Evolutionary conservation across 768 basidiomycete species (phyloP).

Genomic region (Holtermanniella nyarrowii): DNA sequence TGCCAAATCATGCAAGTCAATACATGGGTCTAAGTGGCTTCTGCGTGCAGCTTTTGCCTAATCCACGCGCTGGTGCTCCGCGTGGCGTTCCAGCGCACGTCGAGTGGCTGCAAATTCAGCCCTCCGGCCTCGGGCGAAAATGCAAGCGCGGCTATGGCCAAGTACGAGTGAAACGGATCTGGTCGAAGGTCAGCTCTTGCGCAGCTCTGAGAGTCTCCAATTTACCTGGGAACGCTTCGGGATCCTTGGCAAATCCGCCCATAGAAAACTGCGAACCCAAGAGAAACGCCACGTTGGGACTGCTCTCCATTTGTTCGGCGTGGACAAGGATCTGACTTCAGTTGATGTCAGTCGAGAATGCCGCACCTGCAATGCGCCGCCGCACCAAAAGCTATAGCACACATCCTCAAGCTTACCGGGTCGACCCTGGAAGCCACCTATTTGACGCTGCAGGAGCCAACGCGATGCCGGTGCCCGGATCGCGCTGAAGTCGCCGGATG

Average conservation of each 20-base stretch:
- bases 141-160: slow-evolving; percentile 70
- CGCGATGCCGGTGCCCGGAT: slow-evolving; percentile 49
- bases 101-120: slow-evolving; percentile 55
- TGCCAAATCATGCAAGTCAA: too few species aligned
- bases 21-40: too few species aligned
- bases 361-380: slow-evolving; percentile 67
- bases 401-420: slow-evolving; percentile 81
- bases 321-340: slow-evolving; percentile 57
- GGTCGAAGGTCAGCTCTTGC: neutral
- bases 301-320: slow-evolving; percentile 50
- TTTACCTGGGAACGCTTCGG: slow-evolving; percentile 67
- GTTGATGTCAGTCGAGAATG: slow-evolving; percentile 22
- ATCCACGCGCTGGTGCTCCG: slow-evolving; percentile 60
- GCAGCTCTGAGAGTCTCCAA: neutral
- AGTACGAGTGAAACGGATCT: slow-evolving; percentile 95
- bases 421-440: slow-evolving; percentile 78
- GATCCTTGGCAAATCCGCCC: slow-evolving; percentile 79
- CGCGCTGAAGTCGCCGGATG: slow-evolving; percentile 26
- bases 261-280: slow-evolving; percentile 71
- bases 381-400: slow-evolving; percentile 96
- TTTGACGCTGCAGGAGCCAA: slow-evolving; percentile 71
- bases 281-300: slow-evolving; percentile 55
- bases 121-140: slow-evolving; percentile 44
- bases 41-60: slow-evolving; percentile 52
- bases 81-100: slow-evolving; percentile 63